phyloP scores from a whole-genome alignment of 768 basidiomycete species.

The Lactarius sp. region DNA sequence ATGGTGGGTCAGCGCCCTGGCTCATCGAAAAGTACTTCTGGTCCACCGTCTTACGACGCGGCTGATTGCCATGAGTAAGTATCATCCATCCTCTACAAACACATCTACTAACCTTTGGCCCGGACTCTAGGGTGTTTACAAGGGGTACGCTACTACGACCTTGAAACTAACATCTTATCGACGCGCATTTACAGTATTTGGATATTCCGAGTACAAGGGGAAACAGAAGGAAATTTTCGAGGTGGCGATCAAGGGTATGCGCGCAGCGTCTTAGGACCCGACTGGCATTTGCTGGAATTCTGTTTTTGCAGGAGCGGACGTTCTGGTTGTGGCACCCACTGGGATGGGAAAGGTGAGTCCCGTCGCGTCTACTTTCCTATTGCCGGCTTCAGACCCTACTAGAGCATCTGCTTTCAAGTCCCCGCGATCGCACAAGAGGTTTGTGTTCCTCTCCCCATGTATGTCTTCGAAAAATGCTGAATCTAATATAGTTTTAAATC shows the following conservation, averaged over 20 bases:
- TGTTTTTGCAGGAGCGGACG: conserved; percentile 50
- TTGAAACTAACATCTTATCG: too few species aligned
- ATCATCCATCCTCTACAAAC: not conserved
- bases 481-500: conserved; percentile 44
- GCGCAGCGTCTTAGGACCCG: not conserved
- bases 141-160: not conserved
- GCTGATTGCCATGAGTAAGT: conserved; percentile 16
- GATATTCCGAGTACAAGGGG: conserved; percentile 64
- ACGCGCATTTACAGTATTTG: conserved; percentile 51
- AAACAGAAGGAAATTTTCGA: conserved; percentile 74
- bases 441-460: conserved; percentile 16
- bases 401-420: conserved; percentile 85
- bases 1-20: conserved; percentile 3
- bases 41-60: not conserved
- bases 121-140: conserved; percentile 11
- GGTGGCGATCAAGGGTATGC: conserved; percentile 57
- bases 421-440: conserved; percentile 68
- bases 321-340: conserved; percentile 79
- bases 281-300: not conserved
- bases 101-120: not conserved
- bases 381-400: not conserved
- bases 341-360: conserved; percentile 77
- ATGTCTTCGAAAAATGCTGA: not conserved
- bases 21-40: not conserved
- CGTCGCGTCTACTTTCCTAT: not conserved